phyloP scores from a whole-genome alignment of 371 early-diverging fungal genomes.

The Rhizomucor pusillus region DNA sequence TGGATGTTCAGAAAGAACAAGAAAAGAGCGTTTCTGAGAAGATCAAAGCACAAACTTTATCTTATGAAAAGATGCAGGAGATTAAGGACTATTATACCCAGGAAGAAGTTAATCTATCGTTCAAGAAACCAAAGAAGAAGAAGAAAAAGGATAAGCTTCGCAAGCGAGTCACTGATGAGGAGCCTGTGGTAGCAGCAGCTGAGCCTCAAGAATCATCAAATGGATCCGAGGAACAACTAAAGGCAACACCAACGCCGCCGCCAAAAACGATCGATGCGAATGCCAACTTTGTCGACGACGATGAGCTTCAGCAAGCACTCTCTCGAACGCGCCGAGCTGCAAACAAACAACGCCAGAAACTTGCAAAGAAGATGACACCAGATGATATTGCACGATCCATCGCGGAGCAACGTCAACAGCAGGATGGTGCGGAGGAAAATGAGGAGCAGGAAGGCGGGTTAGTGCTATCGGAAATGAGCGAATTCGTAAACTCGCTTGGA shows the following conservation, averaged over 20 bases:
- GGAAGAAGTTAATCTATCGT: slow-evolving; percentile 75
- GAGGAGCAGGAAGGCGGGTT: slow-evolving; percentile 45
- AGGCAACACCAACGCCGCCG: slow-evolving; percentile 14
- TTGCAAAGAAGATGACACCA: slow-evolving; percentile 47
- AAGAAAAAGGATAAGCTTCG: slow-evolving; percentile 55
- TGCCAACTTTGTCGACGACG: slow-evolving; percentile 90
- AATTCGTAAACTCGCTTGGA: slow-evolving; percentile 68
- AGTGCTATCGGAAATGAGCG: slow-evolving; percentile 60
- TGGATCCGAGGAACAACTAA: slow-evolving; percentile 23
- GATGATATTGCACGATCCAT: slow-evolving; percentile 56
- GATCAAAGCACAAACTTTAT: slow-evolving; percentile 59
- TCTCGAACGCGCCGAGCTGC: slow-evolving; percentile 71
- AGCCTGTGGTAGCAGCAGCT: slow-evolving; percentile 23
- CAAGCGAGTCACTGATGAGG: slow-evolving; percentile 39
- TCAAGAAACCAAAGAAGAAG: slow-evolving; percentile 76
- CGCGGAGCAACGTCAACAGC: slow-evolving; percentile 25
- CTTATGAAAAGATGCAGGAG: slow-evolving; percentile 63
- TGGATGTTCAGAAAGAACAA: slow-evolving; percentile 15
- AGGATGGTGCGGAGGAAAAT: slow-evolving; percentile 24
- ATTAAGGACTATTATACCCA: slow-evolving; percentile 82
- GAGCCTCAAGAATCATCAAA: slow-evolving; percentile 10
- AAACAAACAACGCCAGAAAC: slow-evolving; percentile 47
- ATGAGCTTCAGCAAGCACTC: slow-evolving; percentile 85
- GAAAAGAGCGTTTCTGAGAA: slow-evolving; percentile 54
- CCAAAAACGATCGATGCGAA: slow-evolving; percentile 29